Evolutionary conservation across 305 asterid species (phyloP).

Genomic region (Solanum hybrid): DNA sequence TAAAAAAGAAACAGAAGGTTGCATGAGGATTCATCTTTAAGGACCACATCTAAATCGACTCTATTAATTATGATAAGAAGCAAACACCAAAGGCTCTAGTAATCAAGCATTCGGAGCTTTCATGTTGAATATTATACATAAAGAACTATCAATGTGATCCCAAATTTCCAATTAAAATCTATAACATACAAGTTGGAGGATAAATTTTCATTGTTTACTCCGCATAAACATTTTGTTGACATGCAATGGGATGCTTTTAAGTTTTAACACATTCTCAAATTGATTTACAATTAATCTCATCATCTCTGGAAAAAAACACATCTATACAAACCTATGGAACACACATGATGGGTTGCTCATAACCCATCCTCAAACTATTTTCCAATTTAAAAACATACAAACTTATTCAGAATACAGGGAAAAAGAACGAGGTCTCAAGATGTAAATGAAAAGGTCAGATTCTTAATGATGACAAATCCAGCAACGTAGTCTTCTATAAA

Average conservation of each 20-base stretch:
- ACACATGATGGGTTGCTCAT: neutral
- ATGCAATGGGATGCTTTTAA: neutral
- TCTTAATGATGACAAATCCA: neutral
- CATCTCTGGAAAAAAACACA: neutral
- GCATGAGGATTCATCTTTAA: constrained; percentile 12
- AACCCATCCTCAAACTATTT: neutral
- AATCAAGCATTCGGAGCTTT: neutral
- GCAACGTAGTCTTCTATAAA: neutral
- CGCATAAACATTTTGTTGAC: neutral
- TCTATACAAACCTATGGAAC: neutral
- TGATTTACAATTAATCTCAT: neutral
- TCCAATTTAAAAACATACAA: neutral
- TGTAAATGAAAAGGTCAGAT: neutral
- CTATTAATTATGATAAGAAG: neutral
- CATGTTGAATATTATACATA: neutral
- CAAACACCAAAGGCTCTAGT: neutral
- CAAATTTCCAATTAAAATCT: neutral
- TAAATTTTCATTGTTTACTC: neutral
- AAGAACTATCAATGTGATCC: neutral
- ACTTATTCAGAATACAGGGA: neutral
- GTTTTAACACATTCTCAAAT: neutral
- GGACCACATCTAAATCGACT: neutral
- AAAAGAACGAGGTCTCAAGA: neutral
- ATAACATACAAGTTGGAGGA: neutral
- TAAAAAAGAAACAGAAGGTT: constrained; percentile 15